phyloP scores from a whole-genome alignment of 257 asterid species.

The Solanum pinnatisectum region DNA sequence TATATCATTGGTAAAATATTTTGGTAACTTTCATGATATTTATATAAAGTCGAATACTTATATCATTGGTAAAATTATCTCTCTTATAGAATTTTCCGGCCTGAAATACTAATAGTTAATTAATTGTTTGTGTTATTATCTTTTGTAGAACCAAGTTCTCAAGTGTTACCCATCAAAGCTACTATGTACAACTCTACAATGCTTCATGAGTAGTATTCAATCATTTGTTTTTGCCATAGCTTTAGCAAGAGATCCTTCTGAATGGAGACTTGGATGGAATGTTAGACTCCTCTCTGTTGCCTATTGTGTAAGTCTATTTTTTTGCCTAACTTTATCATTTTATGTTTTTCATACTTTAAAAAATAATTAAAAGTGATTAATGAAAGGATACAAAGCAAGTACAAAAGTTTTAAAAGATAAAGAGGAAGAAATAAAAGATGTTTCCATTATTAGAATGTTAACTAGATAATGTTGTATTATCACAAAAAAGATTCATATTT shows the following conservation, averaged over 20 bases:
- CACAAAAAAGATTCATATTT: background rate
- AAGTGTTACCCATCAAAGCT: constrained; percentile 72
- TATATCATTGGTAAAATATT: too few species aligned
- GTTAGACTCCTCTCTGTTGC: constrained; percentile 47
- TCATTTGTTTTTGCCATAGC: constrained; percentile 52
- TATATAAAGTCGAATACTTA: background rate
- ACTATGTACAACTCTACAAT: constrained; percentile 51
- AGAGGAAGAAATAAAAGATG: too few species aligned
- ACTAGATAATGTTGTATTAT: background rate
- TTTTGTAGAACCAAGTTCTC: constrained; percentile 35
- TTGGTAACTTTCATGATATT: background rate
- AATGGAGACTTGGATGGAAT: constrained; percentile 73
- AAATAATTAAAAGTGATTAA: background rate
- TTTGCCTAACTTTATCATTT: background rate
- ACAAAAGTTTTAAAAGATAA: background rate
- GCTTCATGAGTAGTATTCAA: constrained; percentile 59
- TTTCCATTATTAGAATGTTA: background rate
- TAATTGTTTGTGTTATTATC: too few species aligned
- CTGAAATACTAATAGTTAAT: too few species aligned
- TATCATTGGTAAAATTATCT: too few species aligned
- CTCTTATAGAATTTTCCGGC: too few species aligned
- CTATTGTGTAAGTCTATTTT: constrained; percentile 48
- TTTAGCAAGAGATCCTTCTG: constrained; percentile 43
- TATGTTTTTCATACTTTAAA: background rate
- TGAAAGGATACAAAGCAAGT: background rate